phyloP scores from a whole-genome alignment of 805 yeast species.

The Starmerella tilneyi region DNA sequence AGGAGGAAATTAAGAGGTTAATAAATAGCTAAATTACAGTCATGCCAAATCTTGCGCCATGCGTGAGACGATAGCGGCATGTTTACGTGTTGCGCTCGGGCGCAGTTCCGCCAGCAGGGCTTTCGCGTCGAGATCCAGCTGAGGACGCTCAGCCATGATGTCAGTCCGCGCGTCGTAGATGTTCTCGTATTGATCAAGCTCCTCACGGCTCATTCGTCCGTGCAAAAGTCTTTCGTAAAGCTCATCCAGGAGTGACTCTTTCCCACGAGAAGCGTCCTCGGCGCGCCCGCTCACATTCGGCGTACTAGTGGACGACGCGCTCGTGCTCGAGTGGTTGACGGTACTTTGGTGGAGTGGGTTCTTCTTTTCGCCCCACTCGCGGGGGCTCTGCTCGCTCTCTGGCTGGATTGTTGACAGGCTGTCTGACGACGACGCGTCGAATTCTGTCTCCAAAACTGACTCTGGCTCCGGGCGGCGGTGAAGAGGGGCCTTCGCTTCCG shows the following conservation, averaged over 20 bases:
- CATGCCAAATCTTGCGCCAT: background rate
- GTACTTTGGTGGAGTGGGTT: constrained; percentile 2
- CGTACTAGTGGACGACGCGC: background rate
- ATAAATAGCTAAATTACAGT: background rate
- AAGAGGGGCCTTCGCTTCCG: no score
- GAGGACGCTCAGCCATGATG: constrained; percentile 3
- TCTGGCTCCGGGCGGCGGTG: background rate
- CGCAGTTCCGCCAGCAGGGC: background rate
- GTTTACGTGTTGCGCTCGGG: background rate
- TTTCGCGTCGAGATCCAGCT: constrained; percentile 2
- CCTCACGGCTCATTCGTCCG: constrained; percentile 1
- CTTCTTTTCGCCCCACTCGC: background rate
- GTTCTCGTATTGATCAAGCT: background rate
- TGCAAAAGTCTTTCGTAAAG: background rate
- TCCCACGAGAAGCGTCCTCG: background rate
- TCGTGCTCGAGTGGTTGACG: background rate
- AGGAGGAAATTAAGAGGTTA: background rate
- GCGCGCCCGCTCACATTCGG: background rate
- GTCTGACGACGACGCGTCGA: background rate
- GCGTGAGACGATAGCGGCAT: constrained; percentile 3
- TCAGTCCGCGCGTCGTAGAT: background rate
- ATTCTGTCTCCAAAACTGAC: background rate
- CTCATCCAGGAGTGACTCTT: background rate
- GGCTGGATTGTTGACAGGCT: constrained; percentile 1
- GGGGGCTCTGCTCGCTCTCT: background rate